Evolutionary conservation across 108 stramenopile genomes (phyloP), one percentile per base, ranked within the genome.

Genomic region (Stephanodiscus minutulus): DNA sequence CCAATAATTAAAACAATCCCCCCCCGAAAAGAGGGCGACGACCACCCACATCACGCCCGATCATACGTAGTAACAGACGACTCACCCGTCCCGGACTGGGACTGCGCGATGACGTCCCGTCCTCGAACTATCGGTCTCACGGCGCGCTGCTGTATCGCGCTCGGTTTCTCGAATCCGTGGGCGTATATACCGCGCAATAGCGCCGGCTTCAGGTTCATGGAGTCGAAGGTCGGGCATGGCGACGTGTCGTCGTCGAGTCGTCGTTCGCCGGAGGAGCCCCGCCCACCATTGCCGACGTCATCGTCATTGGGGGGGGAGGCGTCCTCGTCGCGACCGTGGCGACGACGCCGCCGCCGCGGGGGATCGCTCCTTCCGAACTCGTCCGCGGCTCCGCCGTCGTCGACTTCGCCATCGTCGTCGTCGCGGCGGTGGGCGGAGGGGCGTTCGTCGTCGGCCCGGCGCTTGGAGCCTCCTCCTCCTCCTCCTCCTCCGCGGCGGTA

Each of bases 61-160:
- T n/a, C n/a, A n/a, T n/a, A n/a, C n/a, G n/a, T n/a, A n/a, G n/a
- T n/a, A 33, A 33, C 2, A 33, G 5, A 33, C 2, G 5, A 33
- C 74, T 98, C 97, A 10, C 94, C 96, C 6, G 99, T 99, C 22
- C 99, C 99, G 24, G 87, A 86, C 82, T 99, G 98, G 29, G 83
- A 83, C 83, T 99, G 99, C 5, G 99, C 99, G 74, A 99, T 98
- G 12, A 98, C 88, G 77, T 99, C 98, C 17, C 97, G 75, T 6
- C 99, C 99, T 21, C 85, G 68, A 0, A 98, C 79, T 65, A 98
- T 98, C 56, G 99, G 99, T 56, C 89, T 81, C 76, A 99, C 97
- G 18, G 99, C 99, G 11, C 99, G 89, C 70, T 99, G 98, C 77
- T 99, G 99, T 79, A 99, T 98, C 21, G 99, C 99, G 22, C 91